Evolutionary conservation across 1,284 basidiomycete species (phyloP).

Genomic region (Waitea zeae): DNA sequence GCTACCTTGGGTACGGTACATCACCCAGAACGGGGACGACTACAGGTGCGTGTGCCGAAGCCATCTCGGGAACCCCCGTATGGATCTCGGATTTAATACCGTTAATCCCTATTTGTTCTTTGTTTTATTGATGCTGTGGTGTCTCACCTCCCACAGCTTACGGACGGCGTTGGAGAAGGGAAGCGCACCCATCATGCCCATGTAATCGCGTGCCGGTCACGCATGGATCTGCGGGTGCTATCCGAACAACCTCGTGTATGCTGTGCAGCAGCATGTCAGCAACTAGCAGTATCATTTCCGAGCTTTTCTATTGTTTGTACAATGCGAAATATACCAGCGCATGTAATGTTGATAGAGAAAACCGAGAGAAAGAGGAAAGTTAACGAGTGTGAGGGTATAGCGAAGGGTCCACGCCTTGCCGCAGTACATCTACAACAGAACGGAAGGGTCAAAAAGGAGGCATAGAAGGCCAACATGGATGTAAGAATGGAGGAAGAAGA

Average conservation of each 20-base stretch:
- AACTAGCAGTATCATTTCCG: no score
- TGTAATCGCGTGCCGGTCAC: constrained; percentile 10
- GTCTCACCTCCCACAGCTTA: constrained; percentile 30
- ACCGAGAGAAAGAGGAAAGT: no score
- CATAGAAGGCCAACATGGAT: no score
- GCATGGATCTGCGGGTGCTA: background rate
- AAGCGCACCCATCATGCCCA: constrained; percentile 45
- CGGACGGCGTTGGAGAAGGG: constrained; percentile 66
- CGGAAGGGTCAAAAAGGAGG: no score
- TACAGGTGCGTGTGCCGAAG: constrained; percentile 67
- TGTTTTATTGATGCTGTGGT: background rate
- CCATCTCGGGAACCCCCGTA: background rate
- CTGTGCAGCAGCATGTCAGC: background rate
- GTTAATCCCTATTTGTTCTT: no score
- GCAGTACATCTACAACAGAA: no score
- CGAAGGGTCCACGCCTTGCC: no score
- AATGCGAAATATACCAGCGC: no score
- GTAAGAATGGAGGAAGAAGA: no score
- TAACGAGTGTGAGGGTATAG: no score
- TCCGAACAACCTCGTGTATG: background rate
- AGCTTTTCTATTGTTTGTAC: no score
- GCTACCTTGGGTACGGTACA: constrained; percentile 82
- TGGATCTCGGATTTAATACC: background rate
- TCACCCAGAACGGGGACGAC: constrained; percentile 93
- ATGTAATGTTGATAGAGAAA: no score